These are phyloP conservation scores for Oryza coarctata DNA, from an alignment of 176 grass and related monocot species.

Conservation along the genomic window DNA sequence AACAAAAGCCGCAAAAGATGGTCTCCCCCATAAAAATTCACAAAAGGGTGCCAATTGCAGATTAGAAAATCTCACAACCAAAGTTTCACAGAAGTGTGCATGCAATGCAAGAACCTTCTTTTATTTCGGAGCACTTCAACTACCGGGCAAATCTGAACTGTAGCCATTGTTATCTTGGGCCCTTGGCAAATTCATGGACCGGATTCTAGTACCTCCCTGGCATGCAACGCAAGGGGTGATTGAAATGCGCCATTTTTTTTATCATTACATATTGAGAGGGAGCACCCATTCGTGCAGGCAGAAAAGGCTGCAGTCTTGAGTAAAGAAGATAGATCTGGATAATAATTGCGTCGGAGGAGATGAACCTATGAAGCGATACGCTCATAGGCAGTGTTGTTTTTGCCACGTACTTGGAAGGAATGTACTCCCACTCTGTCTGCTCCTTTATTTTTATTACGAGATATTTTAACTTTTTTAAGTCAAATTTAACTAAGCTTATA, in stretches of 20 bases:
- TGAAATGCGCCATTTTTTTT: background rate
- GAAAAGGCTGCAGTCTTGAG: background rate
- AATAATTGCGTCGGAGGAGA: background rate
- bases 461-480: no score
- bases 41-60: background rate
- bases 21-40: slow-evolving; percentile 1
- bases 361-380: background rate
- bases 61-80: slow-evolving; percentile 27
- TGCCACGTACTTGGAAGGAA: background rate
- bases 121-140: slow-evolving; percentile 41
- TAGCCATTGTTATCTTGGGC: background rate
- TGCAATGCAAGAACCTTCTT: slow-evolving; percentile 22
- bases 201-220: background rate
- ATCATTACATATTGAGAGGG: background rate
- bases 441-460: no score
- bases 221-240: background rate
- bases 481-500: no score
- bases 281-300: background rate
- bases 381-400: no score
- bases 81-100: slow-evolving; percentile 18
- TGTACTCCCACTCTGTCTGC: no score
- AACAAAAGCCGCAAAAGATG: slow-evolving; percentile 31
- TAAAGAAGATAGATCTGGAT: background rate
- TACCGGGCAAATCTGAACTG: slow-evolving; percentile 12
- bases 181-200: background rate